Percentiles rank a stretch among this genome's conserved stretches.
These are phyloP conservation scores for Linum trigynum DNA, from an alignment of 345 rosid genomes.

Conservation along the genomic window DNA sequence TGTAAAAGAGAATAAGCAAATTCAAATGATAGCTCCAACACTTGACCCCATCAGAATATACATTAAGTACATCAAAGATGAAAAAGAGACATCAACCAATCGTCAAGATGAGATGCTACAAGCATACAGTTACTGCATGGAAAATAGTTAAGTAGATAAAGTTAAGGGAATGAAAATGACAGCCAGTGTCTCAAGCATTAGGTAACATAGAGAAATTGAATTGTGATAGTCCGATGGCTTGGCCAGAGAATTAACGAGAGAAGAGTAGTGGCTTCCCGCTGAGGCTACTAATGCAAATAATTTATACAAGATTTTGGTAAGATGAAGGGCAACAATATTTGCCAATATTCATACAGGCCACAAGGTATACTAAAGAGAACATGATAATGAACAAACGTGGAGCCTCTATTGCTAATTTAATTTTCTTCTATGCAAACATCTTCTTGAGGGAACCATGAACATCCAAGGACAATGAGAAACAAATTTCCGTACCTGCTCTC, in stretches of 20 bases:
- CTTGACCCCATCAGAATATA: no score
- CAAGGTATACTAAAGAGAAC: background rate
- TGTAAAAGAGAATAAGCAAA: constrained; percentile 18
- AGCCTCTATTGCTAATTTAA: background rate
- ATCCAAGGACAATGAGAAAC: background rate
- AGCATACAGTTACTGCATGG: background rate
- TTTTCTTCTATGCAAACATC: no score
- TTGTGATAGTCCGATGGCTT: background rate
- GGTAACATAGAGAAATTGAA: background rate
- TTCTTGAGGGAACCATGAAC: background rate
- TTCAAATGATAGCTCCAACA: no score
- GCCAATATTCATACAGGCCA: background rate
- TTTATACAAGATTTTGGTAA: background rate
- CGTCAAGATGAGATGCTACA: background rate
- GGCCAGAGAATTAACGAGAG: background rate
- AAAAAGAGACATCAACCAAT: no score
- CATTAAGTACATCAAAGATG: no score
- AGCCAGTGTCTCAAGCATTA: background rate
- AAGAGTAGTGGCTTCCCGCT: background rate
- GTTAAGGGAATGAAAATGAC: background rate
- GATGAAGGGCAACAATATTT: background rate
- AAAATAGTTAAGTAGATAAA: background rate
- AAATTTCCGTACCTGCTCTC: constrained; percentile 65
- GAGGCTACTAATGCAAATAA: background rate
- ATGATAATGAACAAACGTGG: background rate